Conservation (phyloP, 495 filamentous ascomycete genomes). For the Friedmanniomyces simplex region DNA sequence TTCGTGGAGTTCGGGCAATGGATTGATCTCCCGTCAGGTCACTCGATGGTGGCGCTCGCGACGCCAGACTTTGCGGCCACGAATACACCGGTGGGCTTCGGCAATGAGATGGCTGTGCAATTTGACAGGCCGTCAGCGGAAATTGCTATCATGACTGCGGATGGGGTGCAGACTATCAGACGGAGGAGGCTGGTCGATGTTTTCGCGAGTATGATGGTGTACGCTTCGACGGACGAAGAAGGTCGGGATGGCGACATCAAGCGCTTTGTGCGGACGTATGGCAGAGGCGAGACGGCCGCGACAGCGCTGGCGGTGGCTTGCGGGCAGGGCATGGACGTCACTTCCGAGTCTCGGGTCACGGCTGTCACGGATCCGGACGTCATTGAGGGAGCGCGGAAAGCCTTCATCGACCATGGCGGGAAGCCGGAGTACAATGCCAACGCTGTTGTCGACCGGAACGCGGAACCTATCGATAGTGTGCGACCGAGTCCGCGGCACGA, state of each 20-base stretch:
- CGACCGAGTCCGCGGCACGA: conserved; percentile 80
- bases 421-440: conserved; percentile 69
- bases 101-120: conserved; percentile 90
- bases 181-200: conserved; percentile 82
- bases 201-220: conserved; percentile 69
- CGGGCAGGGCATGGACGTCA: conserved; percentile 73
- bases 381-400: conserved; percentile 69
- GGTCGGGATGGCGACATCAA: conserved; percentile 68
- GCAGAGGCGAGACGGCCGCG: conserved; percentile 72
- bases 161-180: conserved; percentile 72
- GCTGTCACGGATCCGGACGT: conserved; percentile 70
- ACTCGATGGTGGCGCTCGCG: conserved; percentile 43
- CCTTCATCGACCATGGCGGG: conserved; percentile 83
- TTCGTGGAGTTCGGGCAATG: conserved; percentile 64
- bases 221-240: conserved; percentile 58
- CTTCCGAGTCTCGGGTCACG: conserved; percentile 55
- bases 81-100: conserved; percentile 66
- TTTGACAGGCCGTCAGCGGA: conserved; percentile 73
- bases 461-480: conserved; percentile 62
- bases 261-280: conserved; percentile 73
- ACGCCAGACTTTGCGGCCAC: conserved; percentile 59
- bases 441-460: conserved; percentile 49
- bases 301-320: conserved; percentile 94
- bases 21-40: conserved; percentile 46
- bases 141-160: conserved; percentile 82